Evolutionary conservation across 2,329 filamentous ascomycete genomes (phyloP), one percentile per base, ranked within the genome.

Genomic region (Aspergillus versicolor): DNA sequence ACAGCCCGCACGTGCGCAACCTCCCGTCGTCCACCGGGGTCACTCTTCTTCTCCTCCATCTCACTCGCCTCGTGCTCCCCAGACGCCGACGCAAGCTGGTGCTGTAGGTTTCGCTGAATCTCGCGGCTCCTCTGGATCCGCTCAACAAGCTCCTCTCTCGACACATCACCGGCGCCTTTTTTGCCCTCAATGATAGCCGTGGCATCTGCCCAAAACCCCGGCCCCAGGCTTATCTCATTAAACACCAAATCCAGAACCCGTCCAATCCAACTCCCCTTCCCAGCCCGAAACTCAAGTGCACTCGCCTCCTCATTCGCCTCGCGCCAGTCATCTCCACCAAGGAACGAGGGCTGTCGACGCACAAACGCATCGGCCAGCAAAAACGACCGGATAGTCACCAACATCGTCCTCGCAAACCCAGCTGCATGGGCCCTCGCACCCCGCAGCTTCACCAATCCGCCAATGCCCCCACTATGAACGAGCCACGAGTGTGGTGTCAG

Each of bases 331-430:
- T 53, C 34, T 8, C 44, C 43, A 19, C 58, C 64, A 4, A 66
- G 24, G n/a, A 67, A 65, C 24, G 63, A 65, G 3, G 61, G 42
- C 47, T 67, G 59, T 24, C 58, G 54, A 4, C 46, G 57, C 12
- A 46, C 32, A 11, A 66, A 57, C 2, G 64, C 59, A 8, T 65
- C 63, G 4, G 58, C 63, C 1, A 66, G 59, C 1, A 66, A 41
- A 30, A 67, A 62, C 21, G 64, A 55, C 7, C 64, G 59, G 37
- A 65, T 64, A 3, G 65, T 62, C 12, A 61, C 44, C 19, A 64
- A 48, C 7, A 67, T 38, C 9, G 64, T 66, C 15, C 64, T 60
- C 2, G 61, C 57, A 32, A 64, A 58, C 3, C 65, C 64, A 7
- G 24, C 30, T 5, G 30, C 32, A 45, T 66, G 63, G 5, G 57